Conservation (phyloP, 106 monocot genomes). For the Platanthera guangdongensis region DNA sequence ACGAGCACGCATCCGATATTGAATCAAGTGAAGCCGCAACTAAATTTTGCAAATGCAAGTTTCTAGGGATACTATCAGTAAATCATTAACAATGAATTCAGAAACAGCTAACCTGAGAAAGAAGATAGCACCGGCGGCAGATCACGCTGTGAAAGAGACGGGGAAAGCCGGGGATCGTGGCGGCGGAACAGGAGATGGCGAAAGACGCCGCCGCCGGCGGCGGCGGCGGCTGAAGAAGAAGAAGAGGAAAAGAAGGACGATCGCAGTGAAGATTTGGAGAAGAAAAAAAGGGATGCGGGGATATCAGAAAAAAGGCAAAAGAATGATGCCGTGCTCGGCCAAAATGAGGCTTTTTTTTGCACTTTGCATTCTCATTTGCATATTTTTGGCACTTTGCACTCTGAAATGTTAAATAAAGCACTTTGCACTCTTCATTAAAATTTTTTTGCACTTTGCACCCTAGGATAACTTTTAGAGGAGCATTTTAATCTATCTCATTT, state of each 20-base stretch:
- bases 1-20: neutral
- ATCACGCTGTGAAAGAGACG: neutral
- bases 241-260: neutral
- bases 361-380: no score
- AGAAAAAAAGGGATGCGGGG: neutral
- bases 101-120: neutral
- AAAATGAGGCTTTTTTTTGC: no score
- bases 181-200: neutral
- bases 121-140: neutral
- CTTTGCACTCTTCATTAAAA: no score
- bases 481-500: no score
- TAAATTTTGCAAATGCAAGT: neutral
- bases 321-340: neutral
- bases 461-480: no score
- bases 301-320: neutral
- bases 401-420: no score
- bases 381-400: no score
- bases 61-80: neutral
- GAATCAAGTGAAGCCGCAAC: neutral
- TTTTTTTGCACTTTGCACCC: no score
- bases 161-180: neutral
- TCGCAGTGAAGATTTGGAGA: neutral
- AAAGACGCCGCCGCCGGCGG: neutral
- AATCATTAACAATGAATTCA: neutral
- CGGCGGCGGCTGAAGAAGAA: neutral